These are phyloP conservation scores for Hymenoscyphus linearis DNA, from an alignment of 2,329 filamentous ascomycete genomes.

Conservation along the genomic window DNA sequence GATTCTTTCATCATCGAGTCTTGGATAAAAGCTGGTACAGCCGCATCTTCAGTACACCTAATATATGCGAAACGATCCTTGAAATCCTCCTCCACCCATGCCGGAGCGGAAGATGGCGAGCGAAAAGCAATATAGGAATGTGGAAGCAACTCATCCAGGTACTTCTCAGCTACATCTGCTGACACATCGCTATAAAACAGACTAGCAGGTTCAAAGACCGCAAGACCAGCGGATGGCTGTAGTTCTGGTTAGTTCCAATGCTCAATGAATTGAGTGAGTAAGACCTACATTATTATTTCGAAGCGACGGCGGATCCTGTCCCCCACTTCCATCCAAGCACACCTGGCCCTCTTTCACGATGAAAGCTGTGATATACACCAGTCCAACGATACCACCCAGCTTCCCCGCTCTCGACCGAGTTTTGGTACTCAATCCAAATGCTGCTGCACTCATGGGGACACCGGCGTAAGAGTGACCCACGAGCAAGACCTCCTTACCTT, in stretches of 20 bases:
- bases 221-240: neutral
- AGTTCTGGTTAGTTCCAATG: neutral
- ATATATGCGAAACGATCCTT: neutral
- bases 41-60: neutral
- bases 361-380: slow-evolving; percentile 11
- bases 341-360: neutral
- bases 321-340: neutral
- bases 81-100: neutral
- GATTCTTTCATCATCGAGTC: neutral
- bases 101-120: neutral
- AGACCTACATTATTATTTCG: neutral
- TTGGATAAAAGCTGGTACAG: neutral
- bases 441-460: slow-evolving; percentile 21
- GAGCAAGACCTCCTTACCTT: slow-evolving; percentile 34
- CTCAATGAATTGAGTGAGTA: too few relatives aligned
- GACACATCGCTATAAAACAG: neutral
- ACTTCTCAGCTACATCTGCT: neutral
- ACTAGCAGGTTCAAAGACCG: neutral
- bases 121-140: neutral
- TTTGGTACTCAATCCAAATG: slow-evolving; percentile 5
- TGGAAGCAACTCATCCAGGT: neutral
- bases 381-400: slow-evolving; percentile 10
- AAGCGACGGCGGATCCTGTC: neutral
- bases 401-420: slow-evolving; percentile 6
- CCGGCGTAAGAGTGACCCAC: slow-evolving; percentile 37